A percentile compares a stretch with the other conserved stretches of the same genome.
Evolutionary conservation across 257 asterid species (phyloP).

Genomic region (Solanum rostratum): DNA sequence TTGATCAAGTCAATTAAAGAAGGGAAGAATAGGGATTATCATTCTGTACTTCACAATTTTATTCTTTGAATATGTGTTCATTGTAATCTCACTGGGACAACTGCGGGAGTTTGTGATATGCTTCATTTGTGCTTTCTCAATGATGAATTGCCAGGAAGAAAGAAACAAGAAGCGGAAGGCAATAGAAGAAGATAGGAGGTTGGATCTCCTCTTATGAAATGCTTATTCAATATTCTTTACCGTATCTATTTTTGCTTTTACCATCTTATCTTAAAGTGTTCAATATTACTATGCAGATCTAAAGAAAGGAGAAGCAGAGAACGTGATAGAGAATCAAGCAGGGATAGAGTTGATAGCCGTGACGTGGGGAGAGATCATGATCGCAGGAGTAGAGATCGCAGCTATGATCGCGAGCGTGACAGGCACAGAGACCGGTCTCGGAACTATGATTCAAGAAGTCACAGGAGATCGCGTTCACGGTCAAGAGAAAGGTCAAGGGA

Average conservation of each 20-base stretch:
- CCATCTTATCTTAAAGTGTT: background rate
- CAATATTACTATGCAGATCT: conserved; percentile 32
- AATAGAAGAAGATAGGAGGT: conserved; percentile 76
- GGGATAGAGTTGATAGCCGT: conserved; percentile 50
- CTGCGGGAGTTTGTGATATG: background rate
- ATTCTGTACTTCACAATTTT: background rate
- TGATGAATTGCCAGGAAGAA: conserved; percentile 59
- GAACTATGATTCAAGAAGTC: conserved; percentile 67
- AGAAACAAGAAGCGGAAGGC: conserved; percentile 67
- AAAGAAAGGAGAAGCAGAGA: conserved; percentile 61
- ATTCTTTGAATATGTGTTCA: background rate
- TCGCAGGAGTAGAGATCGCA: conserved; percentile 55
- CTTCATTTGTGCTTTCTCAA: conserved; percentile 10
- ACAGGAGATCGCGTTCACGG: conserved; percentile 77
- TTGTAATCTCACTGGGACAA: background rate
- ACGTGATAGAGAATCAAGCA: conserved; percentile 58
- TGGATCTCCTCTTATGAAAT: background rate
- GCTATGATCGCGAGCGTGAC: conserved; percentile 48
- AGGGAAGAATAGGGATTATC: background rate
- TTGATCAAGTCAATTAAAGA: background rate
- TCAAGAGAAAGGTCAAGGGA: conserved; percentile 81
- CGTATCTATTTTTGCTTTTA: background rate
- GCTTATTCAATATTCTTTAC: background rate
- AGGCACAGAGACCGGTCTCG: conserved; percentile 64
- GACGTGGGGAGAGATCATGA: conserved; percentile 57